Evolutionary conservation across 768 basidiomycete genomes (phyloP).

Genomic region (Lactifluus piperatus): DNA sequence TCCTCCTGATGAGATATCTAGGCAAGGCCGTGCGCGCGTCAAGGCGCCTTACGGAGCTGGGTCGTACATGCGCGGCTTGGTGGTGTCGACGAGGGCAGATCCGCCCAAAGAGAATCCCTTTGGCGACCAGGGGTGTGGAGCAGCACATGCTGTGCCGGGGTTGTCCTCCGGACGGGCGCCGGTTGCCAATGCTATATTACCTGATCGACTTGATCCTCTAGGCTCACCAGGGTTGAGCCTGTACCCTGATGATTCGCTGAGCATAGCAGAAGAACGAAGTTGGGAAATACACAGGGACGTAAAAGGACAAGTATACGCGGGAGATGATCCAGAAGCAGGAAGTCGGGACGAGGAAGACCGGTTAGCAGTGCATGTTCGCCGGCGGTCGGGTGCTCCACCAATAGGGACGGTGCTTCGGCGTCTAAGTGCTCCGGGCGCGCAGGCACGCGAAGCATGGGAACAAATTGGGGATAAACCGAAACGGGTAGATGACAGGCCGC

Average conservation of each 20-base stretch:
- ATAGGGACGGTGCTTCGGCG: neutral
- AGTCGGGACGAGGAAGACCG: slow-evolving; percentile 22
- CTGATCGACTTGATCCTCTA: slow-evolving; percentile 27
- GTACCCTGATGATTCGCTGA: slow-evolving; percentile 67
- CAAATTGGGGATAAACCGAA: slow-evolving; percentile 28
- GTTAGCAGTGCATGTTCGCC: neutral
- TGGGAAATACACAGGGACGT: slow-evolving; percentile 19
- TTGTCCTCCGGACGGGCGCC: slow-evolving; percentile 26
- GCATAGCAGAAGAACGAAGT: slow-evolving; percentile 38
- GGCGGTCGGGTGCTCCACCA: neutral
- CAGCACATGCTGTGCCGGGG: slow-evolving; percentile 25
- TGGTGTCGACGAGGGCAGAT: slow-evolving; percentile 33
- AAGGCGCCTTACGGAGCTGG: slow-evolving; percentile 59
- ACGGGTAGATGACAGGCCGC: slow-evolving; percentile 50
- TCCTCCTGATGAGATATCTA: slow-evolving; percentile 16
- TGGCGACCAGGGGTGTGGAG: slow-evolving; percentile 24
- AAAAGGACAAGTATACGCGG: slow-evolving; percentile 9
- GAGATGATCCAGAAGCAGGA: slow-evolving; percentile 22
- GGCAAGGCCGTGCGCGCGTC: slow-evolving; percentile 47
- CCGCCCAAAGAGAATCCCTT: slow-evolving; percentile 27
- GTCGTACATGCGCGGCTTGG: slow-evolving; percentile 43
- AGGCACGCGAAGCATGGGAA: slow-evolving; percentile 20
- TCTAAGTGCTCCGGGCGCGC: slow-evolving; percentile 2
- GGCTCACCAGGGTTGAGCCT: slow-evolving; percentile 51
- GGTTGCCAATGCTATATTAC: slow-evolving; percentile 27